Conservation (phyloP, 768 basidiomycete species). For the Pisolithus albus region DNA sequence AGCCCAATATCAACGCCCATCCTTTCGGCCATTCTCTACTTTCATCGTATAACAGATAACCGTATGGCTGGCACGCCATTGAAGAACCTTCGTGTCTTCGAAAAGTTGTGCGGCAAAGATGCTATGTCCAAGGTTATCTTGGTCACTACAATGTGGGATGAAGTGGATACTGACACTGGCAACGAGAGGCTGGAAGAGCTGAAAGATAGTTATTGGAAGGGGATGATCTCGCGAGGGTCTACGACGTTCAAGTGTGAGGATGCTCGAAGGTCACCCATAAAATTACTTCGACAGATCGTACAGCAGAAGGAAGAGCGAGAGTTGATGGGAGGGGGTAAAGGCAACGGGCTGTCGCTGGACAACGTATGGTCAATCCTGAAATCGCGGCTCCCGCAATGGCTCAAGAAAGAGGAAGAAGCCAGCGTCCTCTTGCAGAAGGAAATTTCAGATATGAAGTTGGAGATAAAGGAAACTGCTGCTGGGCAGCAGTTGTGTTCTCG, state of each 20-base stretch:
- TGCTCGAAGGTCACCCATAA: not conserved
- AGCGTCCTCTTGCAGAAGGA: not conserved
- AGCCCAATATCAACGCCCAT: not conserved
- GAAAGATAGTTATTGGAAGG: not conserved
- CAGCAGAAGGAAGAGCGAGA: not conserved
- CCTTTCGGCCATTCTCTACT: constrained; percentile 32
- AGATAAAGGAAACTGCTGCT: not conserved
- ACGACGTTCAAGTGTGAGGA: not conserved
- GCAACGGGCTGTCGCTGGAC: not conserved
- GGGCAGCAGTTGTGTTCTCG: not conserved
- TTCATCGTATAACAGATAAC: constrained; percentile 36
- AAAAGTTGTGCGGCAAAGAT: constrained; percentile 19
- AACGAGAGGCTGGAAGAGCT: constrained; percentile 11
- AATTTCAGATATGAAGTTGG: not conserved
- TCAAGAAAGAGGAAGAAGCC: too few species aligned
- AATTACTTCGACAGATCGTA: not conserved
- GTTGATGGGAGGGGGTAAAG: too few species aligned
- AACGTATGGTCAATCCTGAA: too few species aligned
- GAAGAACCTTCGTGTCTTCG: constrained; percentile 30
- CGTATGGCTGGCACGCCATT: constrained; percentile 29
- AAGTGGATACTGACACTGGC: constrained; percentile 16
- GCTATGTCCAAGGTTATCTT: constrained; percentile 29
- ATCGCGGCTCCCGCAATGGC: too few species aligned
- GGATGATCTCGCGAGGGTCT: not conserved
- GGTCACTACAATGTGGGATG: constrained; percentile 8